Conservation (phyloP, 345 rosid species). For the Clausena lansium region DNA sequence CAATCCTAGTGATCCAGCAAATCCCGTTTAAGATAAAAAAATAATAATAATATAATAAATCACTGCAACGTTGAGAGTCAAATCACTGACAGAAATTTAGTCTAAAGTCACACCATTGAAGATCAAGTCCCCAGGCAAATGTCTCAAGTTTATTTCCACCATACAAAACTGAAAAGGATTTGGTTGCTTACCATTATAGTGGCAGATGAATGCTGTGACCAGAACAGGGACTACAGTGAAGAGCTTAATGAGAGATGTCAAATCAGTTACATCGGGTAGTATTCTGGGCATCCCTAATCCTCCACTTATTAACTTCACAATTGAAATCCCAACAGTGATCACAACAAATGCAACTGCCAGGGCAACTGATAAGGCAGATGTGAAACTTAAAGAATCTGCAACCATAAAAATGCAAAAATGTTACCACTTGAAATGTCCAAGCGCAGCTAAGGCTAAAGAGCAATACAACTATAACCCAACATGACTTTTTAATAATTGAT, state of each 20-base stretch:
- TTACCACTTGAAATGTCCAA: slow-evolving; percentile 8
- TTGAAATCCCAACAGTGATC: slow-evolving; percentile 65
- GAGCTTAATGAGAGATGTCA: slow-evolving; percentile 72
- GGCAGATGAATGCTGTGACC: slow-evolving; percentile 88
- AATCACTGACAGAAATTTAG: background rate
- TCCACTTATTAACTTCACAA: slow-evolving; percentile 58
- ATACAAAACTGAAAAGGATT: background rate
- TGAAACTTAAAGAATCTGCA: slow-evolving; percentile 88
- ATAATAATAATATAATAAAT: background rate
- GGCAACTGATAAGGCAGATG: slow-evolving; percentile 83
- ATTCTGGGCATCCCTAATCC: slow-evolving; percentile 75
- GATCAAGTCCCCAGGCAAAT: background rate
- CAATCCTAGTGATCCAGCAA: background rate
- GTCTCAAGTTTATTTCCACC: background rate
- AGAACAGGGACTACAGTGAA: slow-evolving; percentile 91
- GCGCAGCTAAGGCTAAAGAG: background rate
- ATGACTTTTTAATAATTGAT: background rate
- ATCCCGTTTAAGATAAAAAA: background rate
- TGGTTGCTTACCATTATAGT: slow-evolving; percentile 62
- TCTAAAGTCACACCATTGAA: background rate
- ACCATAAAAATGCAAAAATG: slow-evolving; percentile 16
- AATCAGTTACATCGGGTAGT: slow-evolving; percentile 65
- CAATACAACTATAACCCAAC: background rate
- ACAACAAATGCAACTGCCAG: slow-evolving; percentile 81
- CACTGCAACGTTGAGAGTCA: background rate